Evolutionary conservation across 768 basidiomycete species (phyloP), one percentile per base, ranked within the genome.

Genomic region (Rhizopogon vesiculosus): DNA sequence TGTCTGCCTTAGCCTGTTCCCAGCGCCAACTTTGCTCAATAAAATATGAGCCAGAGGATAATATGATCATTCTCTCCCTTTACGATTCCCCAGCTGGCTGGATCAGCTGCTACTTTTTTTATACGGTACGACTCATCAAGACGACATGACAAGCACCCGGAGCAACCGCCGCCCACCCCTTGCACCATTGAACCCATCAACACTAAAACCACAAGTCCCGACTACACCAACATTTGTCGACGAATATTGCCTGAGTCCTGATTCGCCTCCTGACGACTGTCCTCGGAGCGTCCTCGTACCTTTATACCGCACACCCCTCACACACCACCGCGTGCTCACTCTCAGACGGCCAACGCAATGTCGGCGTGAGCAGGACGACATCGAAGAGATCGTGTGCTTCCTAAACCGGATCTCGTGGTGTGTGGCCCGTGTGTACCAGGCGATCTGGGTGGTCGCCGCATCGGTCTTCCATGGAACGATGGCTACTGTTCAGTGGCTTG

Each of bases 361-460:
- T 31, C 42, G 46, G 19, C 35, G 45, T 22, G 53, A 54, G 33
- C 53, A 54, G 15, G 46, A 51, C 6, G 53, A 54, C n/a, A 45
- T 54, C 4, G 53, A 54, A 7, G 53, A 54, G 6, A 65, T 71
- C 7, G 84, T 88, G 69, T 85, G 87, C 64, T 61, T 86, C 59
- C 45, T 83, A 19, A 82, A 85, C 70, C 78, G 83, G 4, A 59
- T 54, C 4, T 54, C 15, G 12, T 45, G 25, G 15, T 54, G 42
- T 22, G 22, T 46, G 16, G 38, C 16, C 4, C 38, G 33, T 38
- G 15, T 54, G 18, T 49, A 49, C 19, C 25, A 38, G 19, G 31
- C 48, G 7, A 35, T 54, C 15, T 18, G 16, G 38, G 15, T 10
- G 8, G 42, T 35, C 28, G 13, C 16, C 22, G n/a, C 29, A 33